Evolutionary conservation across 2,329 filamentous ascomycete genomes (phyloP), one percentile per base, ranked within the genome.

Genomic region (Stromatinia cepivora): DNA sequence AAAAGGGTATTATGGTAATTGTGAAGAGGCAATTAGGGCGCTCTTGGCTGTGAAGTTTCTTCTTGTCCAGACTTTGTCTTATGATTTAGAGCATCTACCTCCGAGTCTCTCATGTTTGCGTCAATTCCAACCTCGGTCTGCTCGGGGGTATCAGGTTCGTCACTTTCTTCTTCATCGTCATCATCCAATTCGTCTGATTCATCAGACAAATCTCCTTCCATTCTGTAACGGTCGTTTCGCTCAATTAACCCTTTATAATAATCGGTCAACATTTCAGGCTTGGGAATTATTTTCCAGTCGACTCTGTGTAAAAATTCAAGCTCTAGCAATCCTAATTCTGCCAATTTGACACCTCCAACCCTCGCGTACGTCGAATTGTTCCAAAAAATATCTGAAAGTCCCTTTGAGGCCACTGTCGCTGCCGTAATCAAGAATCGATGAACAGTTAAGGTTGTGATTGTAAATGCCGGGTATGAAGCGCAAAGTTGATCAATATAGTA

Each of bases 401-500:
- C 95, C 80, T 99, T 99, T 69, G 94, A 93, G 9, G 94, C 95
- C 6, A 99, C 95, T 0, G 95, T 97, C 13, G 94, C 94, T 28
- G 94, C 93, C 1, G 94, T 95, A 74, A 99, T 99, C 13, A 99
- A 86, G 77, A 98, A 99, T 11, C 95, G 93, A 81, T 99, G 95
- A 4, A 99, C 94, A 0, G 95, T 99, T 28, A 99, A 84, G 59
- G 93, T 97, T 78, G 94, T 97, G 75, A 99, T 96, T 39, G 94
- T 97, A 79, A 99, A 99, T 59, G 94, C 92, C 4, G 92, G 91
- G 79, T 97, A 99, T 70, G 97, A 84, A 15, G 92, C 90, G 80
- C 94, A 99, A 31, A 99, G 86, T 45, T 93, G 90, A 81, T 99
- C 95, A 76, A 99, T 98, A 77, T 98, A 99, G 79, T 96, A 99